A percentile compares a stretch with the other conserved stretches of the same genome.
These are phyloP conservation scores for Oryza rufipogon DNA, from an alignment of 176 grass and related monocot species.

Conservation along the genomic window DNA sequence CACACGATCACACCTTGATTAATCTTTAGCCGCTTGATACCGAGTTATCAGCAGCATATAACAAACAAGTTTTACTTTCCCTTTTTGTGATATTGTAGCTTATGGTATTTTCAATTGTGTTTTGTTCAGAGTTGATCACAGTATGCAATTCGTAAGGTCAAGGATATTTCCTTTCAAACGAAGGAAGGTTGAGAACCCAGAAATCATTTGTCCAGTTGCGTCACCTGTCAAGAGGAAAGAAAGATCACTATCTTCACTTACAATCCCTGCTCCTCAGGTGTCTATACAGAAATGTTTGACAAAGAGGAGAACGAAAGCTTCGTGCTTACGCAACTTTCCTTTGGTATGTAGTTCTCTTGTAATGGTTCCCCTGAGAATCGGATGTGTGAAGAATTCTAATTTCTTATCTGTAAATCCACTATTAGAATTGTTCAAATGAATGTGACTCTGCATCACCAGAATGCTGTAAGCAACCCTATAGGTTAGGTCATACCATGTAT, in stretches of 20 bases:
- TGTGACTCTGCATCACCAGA: background rate
- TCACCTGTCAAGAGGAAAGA: constrained; percentile 72
- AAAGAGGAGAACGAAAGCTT: constrained; percentile 73
- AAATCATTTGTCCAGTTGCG: constrained; percentile 43
- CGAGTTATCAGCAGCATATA: constrained; percentile 1
- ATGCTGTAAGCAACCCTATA: background rate
- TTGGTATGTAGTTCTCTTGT: constrained; percentile 51
- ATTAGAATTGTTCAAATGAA: background rate
- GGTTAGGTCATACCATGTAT: background rate
- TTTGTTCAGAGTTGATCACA: constrained; percentile 69
- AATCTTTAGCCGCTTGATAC: background rate
- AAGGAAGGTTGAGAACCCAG: constrained; percentile 48
- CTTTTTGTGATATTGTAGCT: background rate
- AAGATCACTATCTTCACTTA: constrained; percentile 73
- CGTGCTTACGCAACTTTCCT: constrained; percentile 44
- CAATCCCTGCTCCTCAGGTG: constrained; percentile 58
- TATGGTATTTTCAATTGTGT: constrained; percentile 26
- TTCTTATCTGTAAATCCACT: background rate
- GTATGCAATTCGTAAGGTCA: constrained; percentile 67
- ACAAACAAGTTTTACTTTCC: constrained; percentile 16
- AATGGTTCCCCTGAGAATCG: background rate
- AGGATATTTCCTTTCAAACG: constrained; percentile 76
- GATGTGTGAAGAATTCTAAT: background rate
- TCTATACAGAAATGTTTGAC: constrained; percentile 60
- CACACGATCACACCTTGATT: background rate